These are phyloP conservation scores for Penicillium nordicum DNA, from an alignment of 2,329 filamentous ascomycete species.

Conservation along the genomic window DNA sequence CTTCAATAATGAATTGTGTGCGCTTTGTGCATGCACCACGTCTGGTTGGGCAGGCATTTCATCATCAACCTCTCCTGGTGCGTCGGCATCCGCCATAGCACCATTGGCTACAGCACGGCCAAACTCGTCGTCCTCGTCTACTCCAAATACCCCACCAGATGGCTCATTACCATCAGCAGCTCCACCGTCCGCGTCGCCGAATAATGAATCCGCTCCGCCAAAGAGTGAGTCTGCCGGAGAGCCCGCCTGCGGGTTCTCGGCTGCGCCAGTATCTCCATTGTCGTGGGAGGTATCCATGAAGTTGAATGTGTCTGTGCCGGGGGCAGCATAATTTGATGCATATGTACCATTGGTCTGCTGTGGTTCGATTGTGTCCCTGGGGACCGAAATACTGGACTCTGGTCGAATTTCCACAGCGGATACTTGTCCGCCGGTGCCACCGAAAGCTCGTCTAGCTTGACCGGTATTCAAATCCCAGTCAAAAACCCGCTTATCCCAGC, in stretches of 20 bases:
- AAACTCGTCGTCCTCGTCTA: conserved; percentile 83
- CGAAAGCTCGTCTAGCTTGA: conserved; percentile 69
- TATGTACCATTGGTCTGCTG: conserved; percentile 62
- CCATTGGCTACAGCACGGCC: conserved; percentile 67
- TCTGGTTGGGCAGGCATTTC: conserved; percentile 15
- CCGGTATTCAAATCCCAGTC: conserved; percentile 96
- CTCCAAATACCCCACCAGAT: conserved; percentile 62
- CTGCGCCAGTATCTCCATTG: conserved; percentile 36
- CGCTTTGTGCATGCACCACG: conserved; percentile 1
- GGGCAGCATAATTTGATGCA: conserved; percentile 67
- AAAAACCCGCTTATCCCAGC: conserved; percentile 91
- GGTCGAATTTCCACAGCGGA: conserved; percentile 84
- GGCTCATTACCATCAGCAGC: conserved; percentile 46
- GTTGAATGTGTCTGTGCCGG: conserved; percentile 55
- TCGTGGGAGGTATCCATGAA: conserved; percentile 39
- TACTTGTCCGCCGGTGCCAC: conserved; percentile 76
- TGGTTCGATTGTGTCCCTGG: conserved; percentile 62
- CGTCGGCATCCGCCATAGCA: conserved; percentile 51
- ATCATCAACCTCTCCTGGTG: conserved; percentile 32
- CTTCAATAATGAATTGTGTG: neutral
- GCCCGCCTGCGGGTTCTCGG: conserved; percentile 57
- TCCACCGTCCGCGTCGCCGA: conserved; percentile 71
- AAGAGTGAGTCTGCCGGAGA: conserved; percentile 78
- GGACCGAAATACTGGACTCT: conserved; percentile 69
- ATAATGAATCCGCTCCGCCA: conserved; percentile 79